Evolutionary conservation across 306 rosid genomes (phyloP), one percentile per base, ranked within the genome.

Genomic region (Dryas drummondii): DNA sequence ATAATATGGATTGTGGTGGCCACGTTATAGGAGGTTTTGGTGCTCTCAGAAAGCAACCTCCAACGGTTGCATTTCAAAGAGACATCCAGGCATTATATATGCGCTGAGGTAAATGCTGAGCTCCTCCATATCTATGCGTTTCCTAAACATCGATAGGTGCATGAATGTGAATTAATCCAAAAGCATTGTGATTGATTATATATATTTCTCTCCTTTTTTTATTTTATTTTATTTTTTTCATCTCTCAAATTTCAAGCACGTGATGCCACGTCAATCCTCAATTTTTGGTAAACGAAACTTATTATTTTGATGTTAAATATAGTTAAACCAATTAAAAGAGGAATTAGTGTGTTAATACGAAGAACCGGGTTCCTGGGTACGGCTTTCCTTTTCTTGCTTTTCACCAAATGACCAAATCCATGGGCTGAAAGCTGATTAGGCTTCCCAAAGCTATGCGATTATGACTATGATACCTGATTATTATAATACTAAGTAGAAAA

Each of bases 261-360:
- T 55, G 65, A 72, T 48, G 80, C 71, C 62, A 73, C 68, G 58
- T 69, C 79, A 63, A 70, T 71, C 79, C 82, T 81, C 76, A 80
- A 75, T 50, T 75, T 48, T 77, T 47, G 76, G 84, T 76, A 48
- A 58, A 62, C 58, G 16, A 52, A 81, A 27, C 37, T 32, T 32
- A 27, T 27, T 32, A 32, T 32, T 32, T 32, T 74, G 47, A 46
- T 53, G 64, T 56, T 55, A 62, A 73, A 61, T 78, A 72, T 60
- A 67, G 22, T 68, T 71, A 53, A 78, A 37, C 75, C 85, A 81
- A 73, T 77, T 32, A 55, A 67, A 80, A 41, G 62, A 73, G 58
- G 47, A 47, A 44, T 40, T 68, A 46, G 81, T 76, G 79, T 80
- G 87, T 78, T 77, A 40, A 41, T 63, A 32, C 50, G 22, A 17